phyloP scores from a whole-genome alignment of 257 asterid species.

The Fraxinus quadrangulata region DNA sequence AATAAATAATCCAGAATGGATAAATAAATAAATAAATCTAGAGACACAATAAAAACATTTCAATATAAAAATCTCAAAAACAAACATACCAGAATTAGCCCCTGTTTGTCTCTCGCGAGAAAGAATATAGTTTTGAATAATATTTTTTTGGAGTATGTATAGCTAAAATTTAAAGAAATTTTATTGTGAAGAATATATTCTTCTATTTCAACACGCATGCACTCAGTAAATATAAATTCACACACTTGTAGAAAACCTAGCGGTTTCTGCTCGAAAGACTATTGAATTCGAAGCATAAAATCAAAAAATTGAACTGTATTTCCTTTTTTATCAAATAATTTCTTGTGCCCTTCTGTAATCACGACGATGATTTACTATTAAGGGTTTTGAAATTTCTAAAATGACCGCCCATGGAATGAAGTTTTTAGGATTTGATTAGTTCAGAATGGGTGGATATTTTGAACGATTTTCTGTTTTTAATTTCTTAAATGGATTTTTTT shows the following conservation, averaged over 20 bases:
- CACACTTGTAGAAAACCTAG: background rate
- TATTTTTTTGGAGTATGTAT: too few relatives aligned
- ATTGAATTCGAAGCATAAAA: background rate
- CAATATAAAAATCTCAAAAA: too few relatives aligned
- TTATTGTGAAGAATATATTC: too few relatives aligned
- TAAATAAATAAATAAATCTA: too few relatives aligned
- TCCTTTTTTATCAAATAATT: background rate
- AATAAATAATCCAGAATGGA: too few relatives aligned
- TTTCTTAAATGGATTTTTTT: constrained; percentile 5
- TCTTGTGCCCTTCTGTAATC: background rate
- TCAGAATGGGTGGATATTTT: background rate
- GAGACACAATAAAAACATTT: too few relatives aligned
- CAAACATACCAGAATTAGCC: too few relatives aligned
- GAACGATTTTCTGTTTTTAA: background rate
- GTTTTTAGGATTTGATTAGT: background rate
- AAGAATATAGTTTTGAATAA: too few relatives aligned
- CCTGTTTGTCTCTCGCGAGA: too few relatives aligned
- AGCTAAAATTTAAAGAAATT: too few relatives aligned
- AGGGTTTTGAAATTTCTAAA: background rate
- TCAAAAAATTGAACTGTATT: background rate
- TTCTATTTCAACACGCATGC: too few relatives aligned
- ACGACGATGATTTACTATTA: background rate
- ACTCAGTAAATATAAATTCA: background rate
- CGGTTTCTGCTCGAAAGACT: background rate
- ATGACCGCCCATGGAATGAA: background rate